phyloP scores from a whole-genome alignment of 768 basidiomycete genomes.

The Cystofilobasidium capitatum region DNA sequence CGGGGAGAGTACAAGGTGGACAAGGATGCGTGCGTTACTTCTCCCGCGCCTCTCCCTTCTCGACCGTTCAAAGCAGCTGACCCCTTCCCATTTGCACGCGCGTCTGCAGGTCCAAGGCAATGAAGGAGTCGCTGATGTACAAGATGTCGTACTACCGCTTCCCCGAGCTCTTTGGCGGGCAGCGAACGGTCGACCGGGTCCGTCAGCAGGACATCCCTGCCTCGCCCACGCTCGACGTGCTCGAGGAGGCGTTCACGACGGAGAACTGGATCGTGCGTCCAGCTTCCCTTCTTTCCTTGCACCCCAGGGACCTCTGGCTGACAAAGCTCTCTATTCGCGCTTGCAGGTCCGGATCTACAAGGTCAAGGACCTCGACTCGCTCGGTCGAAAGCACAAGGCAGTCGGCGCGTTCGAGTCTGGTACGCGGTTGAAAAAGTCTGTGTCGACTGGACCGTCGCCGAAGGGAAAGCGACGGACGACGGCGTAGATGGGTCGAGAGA shows the following conservation, averaged over 20 bases:
- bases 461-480: constrained; percentile 26
- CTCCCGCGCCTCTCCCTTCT: not conserved
- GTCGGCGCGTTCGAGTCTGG: constrained; percentile 77
- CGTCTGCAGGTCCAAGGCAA: constrained; percentile 50
- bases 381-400: constrained; percentile 80
- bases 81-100: not conserved
- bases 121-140: constrained; percentile 54
- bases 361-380: constrained; percentile 84
- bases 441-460: constrained; percentile 24
- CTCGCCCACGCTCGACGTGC: constrained; percentile 71
- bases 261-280: constrained; percentile 94
- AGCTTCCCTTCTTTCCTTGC: not conserved
- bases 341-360: constrained; percentile 66
- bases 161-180: constrained; percentile 71
- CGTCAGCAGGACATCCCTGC: constrained; percentile 74
- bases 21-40: constrained; percentile 52
- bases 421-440: constrained; percentile 67
- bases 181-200: constrained; percentile 70
- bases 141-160: constrained; percentile 50
- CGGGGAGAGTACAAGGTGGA: constrained; percentile 90
- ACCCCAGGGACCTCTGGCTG: not conserved
- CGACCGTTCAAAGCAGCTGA: not conserved
- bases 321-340: constrained; percentile 41
- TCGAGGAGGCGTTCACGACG: constrained; percentile 96
- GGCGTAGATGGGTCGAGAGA: not conserved